Base-by-base conservation (phyloP, 305 asterid genomes). In the Nicotiana rustica region DNA sequence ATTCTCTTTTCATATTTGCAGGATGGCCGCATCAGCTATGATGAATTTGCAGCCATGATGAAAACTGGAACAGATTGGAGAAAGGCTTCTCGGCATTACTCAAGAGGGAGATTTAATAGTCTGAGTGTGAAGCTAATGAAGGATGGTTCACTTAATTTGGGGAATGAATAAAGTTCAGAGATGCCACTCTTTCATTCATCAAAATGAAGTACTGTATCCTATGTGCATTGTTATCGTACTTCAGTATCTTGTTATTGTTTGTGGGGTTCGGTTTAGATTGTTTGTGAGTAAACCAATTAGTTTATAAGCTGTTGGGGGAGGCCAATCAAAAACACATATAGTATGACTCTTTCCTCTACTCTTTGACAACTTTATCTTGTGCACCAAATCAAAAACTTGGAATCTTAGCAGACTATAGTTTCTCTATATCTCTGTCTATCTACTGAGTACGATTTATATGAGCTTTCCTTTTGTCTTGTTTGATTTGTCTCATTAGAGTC, bases 21-120 rank as follows among this genome's bases (percentile, higher is more conserved):
- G 98, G 98, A 95, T 84, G 98, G 98, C 67, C 92, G 80, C 70
- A 94, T 94, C 79, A 94, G 98, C 91, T 94, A 87, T 52, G 97
- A 93, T 14, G 98, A 94, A 85, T 94, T 94, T 85, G 92, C 90
- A 81, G 97, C 97, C 78, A 92, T 92, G 98, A 94, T 94, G 97
- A 93, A 87, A 88, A 91, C 96, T 31, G 94, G 97, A 55, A 93
- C 97, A 44, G 97, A 93, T 89, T 93, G 98, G 98, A 93, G 98
- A 90, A 94, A 94, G 88, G 96, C 97, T 82, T 94, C 98, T 25
- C 91, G 96, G 38, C 98, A 94, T 89, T 94, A 94, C 88, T 94
- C 98, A 52, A 86, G 97, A 88, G 97, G 98, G 82, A 89, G 98
- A 88, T 94, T 92, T 85, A 94, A 94, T 80, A 94, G 95, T 83